phyloP scores from a whole-genome alignment of 768 basidiomycete species.

The Lyophyllum semitale region DNA sequence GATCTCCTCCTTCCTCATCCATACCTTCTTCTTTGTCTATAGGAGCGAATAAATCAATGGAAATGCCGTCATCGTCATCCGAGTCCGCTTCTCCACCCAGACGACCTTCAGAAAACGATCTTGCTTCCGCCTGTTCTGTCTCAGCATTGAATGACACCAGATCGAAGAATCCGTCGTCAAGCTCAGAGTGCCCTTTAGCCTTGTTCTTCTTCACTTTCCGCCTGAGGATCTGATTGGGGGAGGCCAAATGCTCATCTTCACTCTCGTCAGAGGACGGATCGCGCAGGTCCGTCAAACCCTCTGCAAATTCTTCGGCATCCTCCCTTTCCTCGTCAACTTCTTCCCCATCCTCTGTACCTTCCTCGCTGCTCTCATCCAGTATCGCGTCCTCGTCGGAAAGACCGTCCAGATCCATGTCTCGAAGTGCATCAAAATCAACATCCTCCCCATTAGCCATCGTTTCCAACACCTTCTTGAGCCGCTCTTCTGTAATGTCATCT shows the following conservation, averaged over 20 bases:
- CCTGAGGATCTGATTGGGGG: conserved; percentile 22
- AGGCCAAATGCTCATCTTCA: conserved; percentile 27
- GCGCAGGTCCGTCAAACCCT: conserved; percentile 31
- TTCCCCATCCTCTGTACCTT: conserved; percentile 23
- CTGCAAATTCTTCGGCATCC: conserved; percentile 25
- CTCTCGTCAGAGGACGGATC: conserved; percentile 40
- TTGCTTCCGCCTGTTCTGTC: conserved; percentile 76
- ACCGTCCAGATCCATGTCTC: conserved; percentile 26
- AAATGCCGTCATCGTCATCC: conserved; percentile 52
- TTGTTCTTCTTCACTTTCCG: conserved; percentile 18
- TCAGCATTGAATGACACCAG: conserved; percentile 86
- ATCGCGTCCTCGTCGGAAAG: conserved; percentile 16
- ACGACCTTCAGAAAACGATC: conserved; percentile 57
- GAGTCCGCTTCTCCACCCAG: conserved; percentile 51
- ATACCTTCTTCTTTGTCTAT: conserved; percentile 51
- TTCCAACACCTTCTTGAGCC: conserved; percentile 25
- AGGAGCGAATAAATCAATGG: conserved; percentile 68
- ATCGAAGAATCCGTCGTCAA: conserved; percentile 92
- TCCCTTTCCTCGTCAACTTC: conserved; percentile 27
- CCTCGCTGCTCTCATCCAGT: conserved; percentile 25
- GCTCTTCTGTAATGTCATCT: conserved; percentile 31
- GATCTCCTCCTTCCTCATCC: conserved; percentile 44
- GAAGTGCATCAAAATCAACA: conserved; percentile 33
- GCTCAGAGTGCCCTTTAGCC: conserved; percentile 31
- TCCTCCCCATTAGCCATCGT: conserved; percentile 33